Conservation (phyloP, 1,284 basidiomycete species). For the Gastroboletus turbinatus region DNA sequence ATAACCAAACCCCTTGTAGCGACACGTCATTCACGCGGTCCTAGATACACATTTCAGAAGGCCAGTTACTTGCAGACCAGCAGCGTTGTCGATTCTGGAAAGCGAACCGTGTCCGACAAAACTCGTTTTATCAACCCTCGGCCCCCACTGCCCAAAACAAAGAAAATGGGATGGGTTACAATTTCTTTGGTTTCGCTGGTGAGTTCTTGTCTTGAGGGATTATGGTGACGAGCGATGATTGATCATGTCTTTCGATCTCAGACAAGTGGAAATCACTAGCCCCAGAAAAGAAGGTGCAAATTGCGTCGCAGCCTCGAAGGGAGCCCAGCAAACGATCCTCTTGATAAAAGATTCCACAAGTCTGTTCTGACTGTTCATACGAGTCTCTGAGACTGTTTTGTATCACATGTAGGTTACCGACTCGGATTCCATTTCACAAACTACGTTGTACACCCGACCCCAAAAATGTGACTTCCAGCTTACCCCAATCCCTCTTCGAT, state of each 20-base stretch:
- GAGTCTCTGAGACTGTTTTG: background rate
- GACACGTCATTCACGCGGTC: background rate
- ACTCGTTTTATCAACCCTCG: constrained; percentile 31
- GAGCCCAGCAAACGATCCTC: constrained; percentile 5
- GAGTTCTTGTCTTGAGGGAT: background rate
- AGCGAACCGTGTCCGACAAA: constrained; percentile 29
- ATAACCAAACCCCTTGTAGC: background rate
- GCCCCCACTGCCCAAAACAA: constrained; percentile 9
- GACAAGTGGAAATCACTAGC: constrained; percentile 28
- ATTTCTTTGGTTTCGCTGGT: constrained; percentile 27
- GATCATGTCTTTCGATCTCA: background rate
- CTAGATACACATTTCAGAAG: constrained; percentile 28
- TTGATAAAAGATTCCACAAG: background rate
- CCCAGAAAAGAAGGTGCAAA: constrained; percentile 24
- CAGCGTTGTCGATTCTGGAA: constrained; percentile 33
- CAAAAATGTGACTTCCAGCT: background rate
- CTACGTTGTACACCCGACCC: background rate
- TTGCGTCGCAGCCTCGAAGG: constrained; percentile 14
- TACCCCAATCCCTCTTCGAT: background rate
- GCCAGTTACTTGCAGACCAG: constrained; percentile 21
- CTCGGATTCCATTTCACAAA: background rate
- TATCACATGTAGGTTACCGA: constrained; percentile 1
- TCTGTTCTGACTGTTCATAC: background rate
- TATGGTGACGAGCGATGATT: background rate
- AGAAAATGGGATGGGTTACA: constrained; percentile 14